Base-by-base conservation (phyloP, 306 rosid genomes). In the Acmispon strigosus region DNA sequence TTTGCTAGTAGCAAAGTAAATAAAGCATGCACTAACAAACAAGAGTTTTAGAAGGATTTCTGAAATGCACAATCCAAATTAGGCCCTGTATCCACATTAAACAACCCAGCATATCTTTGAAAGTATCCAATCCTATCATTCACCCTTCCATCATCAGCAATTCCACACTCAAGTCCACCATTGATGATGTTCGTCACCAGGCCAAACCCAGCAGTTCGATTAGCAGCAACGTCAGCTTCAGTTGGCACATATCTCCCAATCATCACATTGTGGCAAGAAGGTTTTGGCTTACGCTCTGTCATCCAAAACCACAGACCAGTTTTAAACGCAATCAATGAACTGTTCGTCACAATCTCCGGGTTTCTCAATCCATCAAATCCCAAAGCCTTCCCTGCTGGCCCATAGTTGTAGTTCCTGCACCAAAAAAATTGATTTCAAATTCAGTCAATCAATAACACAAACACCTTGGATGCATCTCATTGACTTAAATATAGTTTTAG, bases 261-360 rank as follows among this genome's bases (percentile, higher is more conserved):
- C 96, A 91, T 91, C 69, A 86, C 92, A 16, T 84, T 48, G 82
- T 91, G 97, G n/a, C 87, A 85, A 12, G 97, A 88, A 3, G 96
- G 96, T 79, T 83, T 80, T 4, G 96, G 85, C 53, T 73, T 69
- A 50, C 67, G 87, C 72, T 72, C 74, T 0, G 89, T 86, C 92
- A 83, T 88, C 97, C 92, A 90, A 73, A 88, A 90, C 95, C 92
- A 90, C 3, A 90, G 74, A 24, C 85, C 90, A 5, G 95, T 90
- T 73, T 78, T 71, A 66, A 90, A 88, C 1, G 96, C 89, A 9
- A 85, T 70, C 41, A 67, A 0, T 6, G 97, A 80, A 74, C 72
- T 76, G 70, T 84, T 85, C 4, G 89, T 72, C 1, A 90, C 97
- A 11, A 80, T 52, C 7, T 90, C 90, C 0, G 97, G 97, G 65